Base-by-base conservation (phyloP, 495 filamentous ascomycete species). In the Podospora bellae-mahoneyi region DNA sequence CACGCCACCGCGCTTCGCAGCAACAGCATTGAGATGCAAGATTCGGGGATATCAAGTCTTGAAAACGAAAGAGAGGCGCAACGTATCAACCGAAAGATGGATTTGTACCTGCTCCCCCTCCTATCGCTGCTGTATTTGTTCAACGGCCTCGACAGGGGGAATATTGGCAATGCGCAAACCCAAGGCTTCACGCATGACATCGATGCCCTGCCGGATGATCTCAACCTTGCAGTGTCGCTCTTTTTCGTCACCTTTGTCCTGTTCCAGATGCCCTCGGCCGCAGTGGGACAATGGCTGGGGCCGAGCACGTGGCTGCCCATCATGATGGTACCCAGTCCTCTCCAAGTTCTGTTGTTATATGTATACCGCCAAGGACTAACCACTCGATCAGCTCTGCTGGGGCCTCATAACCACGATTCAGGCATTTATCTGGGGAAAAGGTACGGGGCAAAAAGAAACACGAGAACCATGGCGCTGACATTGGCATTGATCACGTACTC, bases 201-300 rank as follows among this genome's bases (percentile, higher is more conserved):
- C 44, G 76, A 72, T 9, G 72, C 62, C 0, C 56, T 68, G 5
- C 70, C 80, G 6, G 66, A 74, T 7, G 87, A 87, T 71, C 71
- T 89, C 23, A 88, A 88, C 68, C 75, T 78, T 7, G 82, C 86
- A 0, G 79, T 87, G 23, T 81, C 84, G 16, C 75, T 81, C 23
- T 88, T 88, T 75, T 89, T 85, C 62, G 74, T 82, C 66, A 82
- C 80, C 53, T 88, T 88, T 67, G 86, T 89, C 7, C 55, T 80
- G 3, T 76, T 88, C 1, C 87, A 88, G 67, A 84, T 86, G 0
- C 73, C 84, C 0, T 85, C 84, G 6, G 83, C 85, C 9, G 86
- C 85, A 3, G 72, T 85, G n/a, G 87, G 87, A 0, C 72, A 82
- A 59, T 76, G 77, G 60, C 75, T 84, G 65, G 86, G 87, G 32